Evolutionary conservation across 2,329 filamentous ascomycete species (phyloP).

Genomic region (Arachnomyces sp.): DNA sequence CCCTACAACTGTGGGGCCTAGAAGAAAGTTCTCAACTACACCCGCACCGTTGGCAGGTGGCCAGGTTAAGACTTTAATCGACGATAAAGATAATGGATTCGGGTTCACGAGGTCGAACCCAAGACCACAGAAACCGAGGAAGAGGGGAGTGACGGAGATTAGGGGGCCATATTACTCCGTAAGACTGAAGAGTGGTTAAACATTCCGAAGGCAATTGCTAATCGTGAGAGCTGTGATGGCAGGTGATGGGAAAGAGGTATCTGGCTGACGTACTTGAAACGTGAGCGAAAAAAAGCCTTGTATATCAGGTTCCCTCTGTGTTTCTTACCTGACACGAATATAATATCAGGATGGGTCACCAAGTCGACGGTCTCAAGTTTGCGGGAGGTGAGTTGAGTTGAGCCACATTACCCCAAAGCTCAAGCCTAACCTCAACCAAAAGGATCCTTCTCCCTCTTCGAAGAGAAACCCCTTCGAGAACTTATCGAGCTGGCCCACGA

Average conservation of each 20-base stretch:
- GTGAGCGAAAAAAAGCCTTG: too few relatives aligned
- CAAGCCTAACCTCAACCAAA: neutral
- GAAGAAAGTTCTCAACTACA: too few relatives aligned
- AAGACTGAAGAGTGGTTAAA: slow-evolving; percentile 11
- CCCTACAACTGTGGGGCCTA: too few relatives aligned
- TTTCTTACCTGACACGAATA: too few relatives aligned
- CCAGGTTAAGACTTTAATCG: slow-evolving; percentile 31
- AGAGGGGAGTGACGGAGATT: slow-evolving; percentile 46
- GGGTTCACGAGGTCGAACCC: slow-evolving; percentile 45
- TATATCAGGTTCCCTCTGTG: too few relatives aligned
- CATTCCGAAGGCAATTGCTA: slow-evolving; percentile 3
- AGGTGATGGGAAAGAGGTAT: slow-evolving; percentile 46
- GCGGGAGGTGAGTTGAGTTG: slow-evolving; percentile 32
- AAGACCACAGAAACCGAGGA: slow-evolving; percentile 41
- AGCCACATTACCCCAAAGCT: neutral
- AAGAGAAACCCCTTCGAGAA: slow-evolving; percentile 38
- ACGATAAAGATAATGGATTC: slow-evolving; percentile 43
- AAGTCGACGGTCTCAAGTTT: slow-evolving; percentile 50
- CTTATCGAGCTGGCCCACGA: slow-evolving; percentile 43
- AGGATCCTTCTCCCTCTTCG: slow-evolving; percentile 46
- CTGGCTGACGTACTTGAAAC: slow-evolving; percentile 47
- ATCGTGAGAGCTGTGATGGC: neutral
- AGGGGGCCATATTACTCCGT: slow-evolving; percentile 48
- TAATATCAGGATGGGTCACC: slow-evolving; percentile 43
- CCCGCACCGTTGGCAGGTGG: too few relatives aligned